Evolutionary conservation across 352 stramenopile genomes (phyloP).

Genomic region (Globisporangium yorkense): DNA sequence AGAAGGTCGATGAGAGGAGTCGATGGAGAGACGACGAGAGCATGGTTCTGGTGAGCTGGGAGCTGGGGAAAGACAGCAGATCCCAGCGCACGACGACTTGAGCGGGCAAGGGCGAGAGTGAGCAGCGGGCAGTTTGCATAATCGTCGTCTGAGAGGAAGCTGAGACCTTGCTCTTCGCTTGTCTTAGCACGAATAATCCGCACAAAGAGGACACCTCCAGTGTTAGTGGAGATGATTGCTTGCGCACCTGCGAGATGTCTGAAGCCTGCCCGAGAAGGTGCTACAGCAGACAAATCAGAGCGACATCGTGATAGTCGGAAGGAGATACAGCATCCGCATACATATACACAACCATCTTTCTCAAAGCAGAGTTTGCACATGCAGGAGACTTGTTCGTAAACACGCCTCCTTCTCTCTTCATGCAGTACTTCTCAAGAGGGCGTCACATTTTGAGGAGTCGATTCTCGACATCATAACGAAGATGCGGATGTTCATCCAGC

Average conservation of each 20-base stretch:
- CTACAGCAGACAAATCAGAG: not conserved
- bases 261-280: not conserved
- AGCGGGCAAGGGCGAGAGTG: not conserved
- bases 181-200: not conserved
- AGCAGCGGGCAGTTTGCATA: not conserved
- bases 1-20: not conserved
- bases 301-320: not conserved
- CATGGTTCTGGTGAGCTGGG: not conserved
- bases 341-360: not conserved
- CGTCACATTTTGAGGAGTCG: not conserved
- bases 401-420: not conserved
- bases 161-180: conserved; percentile 2
- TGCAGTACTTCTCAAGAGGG: not conserved
- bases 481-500: not conserved
- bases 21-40: not conserved
- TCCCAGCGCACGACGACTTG: not conserved
- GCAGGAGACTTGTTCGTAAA: not conserved
- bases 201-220: not conserved
- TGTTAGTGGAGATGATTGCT: not conserved
- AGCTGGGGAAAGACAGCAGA: not conserved
- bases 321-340: not conserved
- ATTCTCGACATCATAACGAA: not conserved
- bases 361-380: not conserved
- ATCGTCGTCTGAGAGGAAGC: not conserved
- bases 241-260: not conserved